Evolutionary conservation across 371 early-diverging fungal species (phyloP).

Genomic region (Saksenaea vasiformis): DNA sequence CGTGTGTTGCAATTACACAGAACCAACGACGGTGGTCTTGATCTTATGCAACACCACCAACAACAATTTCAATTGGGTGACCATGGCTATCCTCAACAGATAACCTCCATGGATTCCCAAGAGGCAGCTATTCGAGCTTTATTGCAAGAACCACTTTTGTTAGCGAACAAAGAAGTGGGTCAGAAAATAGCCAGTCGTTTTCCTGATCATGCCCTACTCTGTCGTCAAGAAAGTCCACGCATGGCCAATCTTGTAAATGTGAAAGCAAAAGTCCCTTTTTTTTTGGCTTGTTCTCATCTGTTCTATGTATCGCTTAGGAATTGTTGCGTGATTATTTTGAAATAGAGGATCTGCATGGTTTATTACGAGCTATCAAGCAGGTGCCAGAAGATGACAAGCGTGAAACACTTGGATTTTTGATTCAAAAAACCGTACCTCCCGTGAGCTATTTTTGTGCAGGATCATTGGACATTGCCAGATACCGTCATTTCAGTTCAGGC

Average conservation of each 20-base stretch:
- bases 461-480: constrained; percentile 56
- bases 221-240: constrained; percentile 25
- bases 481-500: constrained; percentile 65
- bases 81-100: constrained; percentile 28
- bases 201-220: constrained; percentile 38
- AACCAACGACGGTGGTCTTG: constrained; percentile 10
- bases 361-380: constrained; percentile 9
- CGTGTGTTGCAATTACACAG: constrained; percentile 20
- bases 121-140: constrained; percentile 18
- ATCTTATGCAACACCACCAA: constrained; percentile 7
- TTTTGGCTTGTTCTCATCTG: background rate
- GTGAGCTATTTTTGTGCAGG: constrained; percentile 82
- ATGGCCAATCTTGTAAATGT: constrained; percentile 18
- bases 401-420: constrained; percentile 54
- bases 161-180: constrained; percentile 37
- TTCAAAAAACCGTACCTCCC: constrained; percentile 65
- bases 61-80: constrained; percentile 25
- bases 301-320: constrained; percentile 9
- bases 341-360: constrained; percentile 13
- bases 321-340: constrained; percentile 26
- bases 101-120: constrained; percentile 8
- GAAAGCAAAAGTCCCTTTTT: background rate
- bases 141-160: constrained; percentile 27
- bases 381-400: constrained; percentile 18
- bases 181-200: constrained; percentile 36